Base-by-base conservation (phyloP, 179 eudicot genomes). In the Amaranthus tricolor region DNA sequence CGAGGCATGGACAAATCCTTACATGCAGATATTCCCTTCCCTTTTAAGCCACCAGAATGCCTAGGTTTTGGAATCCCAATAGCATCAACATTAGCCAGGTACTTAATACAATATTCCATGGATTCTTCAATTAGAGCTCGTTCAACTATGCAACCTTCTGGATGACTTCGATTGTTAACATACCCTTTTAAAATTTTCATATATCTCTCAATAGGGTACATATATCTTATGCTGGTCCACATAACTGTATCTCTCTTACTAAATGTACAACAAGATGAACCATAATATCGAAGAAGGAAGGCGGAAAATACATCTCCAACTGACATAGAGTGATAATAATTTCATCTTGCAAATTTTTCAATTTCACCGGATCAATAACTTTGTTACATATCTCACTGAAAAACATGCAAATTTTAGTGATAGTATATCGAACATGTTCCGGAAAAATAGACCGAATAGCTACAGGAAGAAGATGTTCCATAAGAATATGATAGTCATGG, bases 401-500 rank as follows among this genome's bases (percentile, higher is more conserved):
- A 16, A 56, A 75, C 6, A 43, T 6, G 24, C 68, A 76, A 2
- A 76, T 11, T 8, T 19, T 76, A 7, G 74, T 76, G 7, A 76
- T 56, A 21, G 43, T n/a, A 57, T 66, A 8, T 6, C 73, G 43
- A 67, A 68, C 51, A 11, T 19, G 24, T 1, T 68, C n/a, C 0
- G 63, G 73, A 10, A 66, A 68, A 19, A 75, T 68, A 31, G 48
- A 19, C 5, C 58, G 60, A 48, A 76, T 19, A 21, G 67, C 79
- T 15, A 68, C 43, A 0, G 61, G 74, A 10, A 49, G 63, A 19
- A 55, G 44, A 43, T 77, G 19, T 47, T 77, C 70, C 55, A 70
- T 70, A 0, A 77, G 51, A 11, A 70, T 12, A 44, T 77, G 71
- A 5, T 21, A 71, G 47, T 71, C 57, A 77, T 77, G 80, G 14